Evolutionary conservation across 306 rosid genomes (phyloP).

Genomic region (Cicer bijugum): DNA sequence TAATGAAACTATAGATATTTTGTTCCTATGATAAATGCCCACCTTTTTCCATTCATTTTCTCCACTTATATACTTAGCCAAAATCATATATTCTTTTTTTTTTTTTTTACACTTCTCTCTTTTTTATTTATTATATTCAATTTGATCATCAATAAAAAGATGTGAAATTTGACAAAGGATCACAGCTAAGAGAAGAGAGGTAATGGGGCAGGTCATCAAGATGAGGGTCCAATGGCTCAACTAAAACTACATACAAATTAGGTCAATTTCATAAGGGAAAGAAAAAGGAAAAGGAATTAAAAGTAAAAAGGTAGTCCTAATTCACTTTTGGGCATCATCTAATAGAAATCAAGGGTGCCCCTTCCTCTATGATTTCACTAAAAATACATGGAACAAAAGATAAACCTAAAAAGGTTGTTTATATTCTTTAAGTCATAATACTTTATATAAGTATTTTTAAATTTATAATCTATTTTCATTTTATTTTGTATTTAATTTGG

Average conservation of each 20-base stretch:
- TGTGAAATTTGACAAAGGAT: conserved; percentile 25
- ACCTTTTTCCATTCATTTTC: conserved; percentile 30
- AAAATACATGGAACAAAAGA: too few relatives aligned
- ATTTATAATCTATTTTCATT: too few relatives aligned
- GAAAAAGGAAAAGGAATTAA: not conserved
- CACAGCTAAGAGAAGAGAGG: conserved; percentile 2
- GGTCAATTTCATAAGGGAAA: not conserved
- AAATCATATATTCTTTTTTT: conserved; percentile 16
- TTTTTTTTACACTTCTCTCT: conserved; percentile 41
- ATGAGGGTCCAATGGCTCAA: conserved; percentile 27
- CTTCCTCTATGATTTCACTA: not conserved
- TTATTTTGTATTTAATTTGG: too few relatives aligned
- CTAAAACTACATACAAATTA: conserved; percentile 1
- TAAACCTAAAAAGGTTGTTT: too few relatives aligned
- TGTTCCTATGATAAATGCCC: conserved; percentile 72
- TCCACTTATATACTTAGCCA: not conserved
- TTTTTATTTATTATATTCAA: not conserved
- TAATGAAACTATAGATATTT: conserved; percentile 54
- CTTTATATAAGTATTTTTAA: too few relatives aligned
- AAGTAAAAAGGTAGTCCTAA: not conserved
- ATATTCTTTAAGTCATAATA: too few relatives aligned
- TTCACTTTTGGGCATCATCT: not conserved
- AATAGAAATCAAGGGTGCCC: not conserved
- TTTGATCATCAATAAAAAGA: conserved; percentile 34
- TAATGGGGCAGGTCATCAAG: conserved; percentile 22